Evolutionary conservation across 106 monocot species (phyloP).

Genomic region (Dendrobium chrysotoxum): DNA sequence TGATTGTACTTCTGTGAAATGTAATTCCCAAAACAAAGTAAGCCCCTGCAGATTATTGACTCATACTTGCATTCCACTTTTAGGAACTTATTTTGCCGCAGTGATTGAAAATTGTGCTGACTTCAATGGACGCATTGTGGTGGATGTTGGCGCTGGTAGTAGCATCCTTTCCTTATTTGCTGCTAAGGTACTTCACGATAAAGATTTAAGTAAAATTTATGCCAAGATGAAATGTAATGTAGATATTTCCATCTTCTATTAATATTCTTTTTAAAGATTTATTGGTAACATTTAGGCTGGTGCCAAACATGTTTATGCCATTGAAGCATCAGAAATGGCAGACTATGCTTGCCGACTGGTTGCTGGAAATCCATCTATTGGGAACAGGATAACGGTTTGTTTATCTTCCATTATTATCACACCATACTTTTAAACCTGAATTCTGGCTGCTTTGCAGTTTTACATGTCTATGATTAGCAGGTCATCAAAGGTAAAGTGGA

Average conservation of each 20-base stretch:
- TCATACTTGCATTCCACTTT: neutral
- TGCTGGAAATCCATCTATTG: slow-evolving; percentile 84
- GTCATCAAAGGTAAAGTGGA: slow-evolving; percentile 94
- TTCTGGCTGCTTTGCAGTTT: neutral
- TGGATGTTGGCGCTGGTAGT: slow-evolving; percentile 99
- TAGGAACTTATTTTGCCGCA: slow-evolving; percentile 94
- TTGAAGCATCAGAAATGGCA: slow-evolving; percentile 98
- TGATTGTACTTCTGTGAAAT: neutral
- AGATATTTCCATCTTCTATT: neutral
- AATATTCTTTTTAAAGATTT: neutral
- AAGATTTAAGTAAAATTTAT: no score
- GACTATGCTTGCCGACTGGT: slow-evolving; percentile 78
- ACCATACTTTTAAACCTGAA: neutral
- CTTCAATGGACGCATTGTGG: slow-evolving; percentile 82
- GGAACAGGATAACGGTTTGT: slow-evolving; percentile 73
- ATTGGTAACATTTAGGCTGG: slow-evolving; percentile 57
- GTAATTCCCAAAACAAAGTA: neutral
- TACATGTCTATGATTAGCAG: slow-evolving; percentile 21
- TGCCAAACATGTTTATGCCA: slow-evolving; percentile 94
- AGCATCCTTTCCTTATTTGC: slow-evolving; percentile 97
- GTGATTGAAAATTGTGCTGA: slow-evolving; percentile 76
- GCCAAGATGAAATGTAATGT: neutral
- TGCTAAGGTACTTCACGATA: slow-evolving; percentile 58
- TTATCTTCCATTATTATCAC: neutral
- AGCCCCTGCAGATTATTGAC: neutral